These are phyloP conservation scores for Ceratobasidium papillatum DNA, from an alignment of 1,284 basidiomycete species.

Conservation along the genomic window DNA sequence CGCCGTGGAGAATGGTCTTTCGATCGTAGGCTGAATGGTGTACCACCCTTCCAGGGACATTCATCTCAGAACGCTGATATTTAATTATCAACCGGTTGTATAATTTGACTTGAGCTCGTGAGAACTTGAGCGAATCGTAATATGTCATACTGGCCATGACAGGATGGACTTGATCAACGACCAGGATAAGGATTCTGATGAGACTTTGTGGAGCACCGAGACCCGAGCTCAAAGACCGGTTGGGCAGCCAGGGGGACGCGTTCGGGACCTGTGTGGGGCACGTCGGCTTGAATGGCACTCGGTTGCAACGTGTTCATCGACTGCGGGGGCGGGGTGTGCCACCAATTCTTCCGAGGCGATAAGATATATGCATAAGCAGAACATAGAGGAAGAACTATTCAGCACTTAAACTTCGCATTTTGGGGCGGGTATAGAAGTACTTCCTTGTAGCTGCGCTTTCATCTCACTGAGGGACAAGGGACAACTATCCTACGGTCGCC, in stretches of 20 bases:
- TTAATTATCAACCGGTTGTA: neutral
- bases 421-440: neutral
- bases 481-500: neutral
- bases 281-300: neutral
- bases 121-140: constrained; percentile 7
- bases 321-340: neutral
- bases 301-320: neutral
- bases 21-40: constrained; percentile 2
- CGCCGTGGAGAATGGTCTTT: neutral
- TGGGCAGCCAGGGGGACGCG: neutral
- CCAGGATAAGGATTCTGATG: constrained; percentile 24
- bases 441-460: neutral
- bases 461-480: neutral
- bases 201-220: neutral
- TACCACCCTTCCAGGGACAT: neutral
- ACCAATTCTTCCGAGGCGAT: neutral
- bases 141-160: neutral
- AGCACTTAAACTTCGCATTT: neutral
- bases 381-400: neutral
- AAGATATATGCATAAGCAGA: neutral
- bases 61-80: neutral
- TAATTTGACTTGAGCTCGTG: constrained; percentile 3
- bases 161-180: constrained; percentile 13
- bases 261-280: constrained; percentile 5
- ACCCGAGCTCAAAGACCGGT: constrained; percentile 15